Percentiles rank a stretch among this genome's conserved stretches.
Conservation (phyloP, 2,329 filamentous ascomycete genomes). For the Xylaria sp. region DNA sequence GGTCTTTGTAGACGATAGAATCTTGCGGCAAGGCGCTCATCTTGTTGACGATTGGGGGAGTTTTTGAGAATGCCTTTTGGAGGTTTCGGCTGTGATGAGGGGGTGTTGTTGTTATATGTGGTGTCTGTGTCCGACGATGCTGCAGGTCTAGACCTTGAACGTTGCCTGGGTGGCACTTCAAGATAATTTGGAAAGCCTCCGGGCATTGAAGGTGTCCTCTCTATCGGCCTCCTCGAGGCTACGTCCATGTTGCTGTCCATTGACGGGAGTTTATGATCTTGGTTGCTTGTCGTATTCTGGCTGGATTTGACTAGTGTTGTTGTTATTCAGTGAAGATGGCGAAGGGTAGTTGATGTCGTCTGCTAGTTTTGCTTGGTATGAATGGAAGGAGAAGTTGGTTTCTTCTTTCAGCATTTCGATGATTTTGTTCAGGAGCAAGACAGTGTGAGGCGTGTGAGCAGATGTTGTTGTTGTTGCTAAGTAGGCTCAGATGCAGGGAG, state of each 20-base stretch:
- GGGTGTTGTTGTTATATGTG: constrained; percentile 30
- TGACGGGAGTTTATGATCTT: constrained; percentile 3
- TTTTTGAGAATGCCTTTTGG: constrained; percentile 41
- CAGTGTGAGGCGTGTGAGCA: constrained; percentile 39
- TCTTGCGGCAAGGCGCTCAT: constrained; percentile 39
- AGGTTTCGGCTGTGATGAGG: constrained; percentile 28
- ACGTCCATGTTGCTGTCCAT: constrained; percentile 33
- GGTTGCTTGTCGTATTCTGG: constrained; percentile 35
- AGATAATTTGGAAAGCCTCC: constrained; percentile 36
- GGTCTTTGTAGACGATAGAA: constrained; percentile 39
- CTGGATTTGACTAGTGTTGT: constrained; percentile 28
- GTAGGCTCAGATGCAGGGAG: constrained; percentile 33
- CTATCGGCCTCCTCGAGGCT: constrained; percentile 31
- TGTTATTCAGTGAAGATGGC: constrained; percentile 21
- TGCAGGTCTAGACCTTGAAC: constrained; percentile 30
- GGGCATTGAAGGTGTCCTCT: constrained; percentile 34
- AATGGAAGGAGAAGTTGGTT: constrained; percentile 31
- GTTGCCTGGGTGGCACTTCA: constrained; percentile 29
- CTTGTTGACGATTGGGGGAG: constrained; percentile 21
- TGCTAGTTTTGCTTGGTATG: constrained; percentile 27
- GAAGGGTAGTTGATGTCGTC: constrained; percentile 27
- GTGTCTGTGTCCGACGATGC: constrained; percentile 34
- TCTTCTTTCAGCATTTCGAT: constrained; percentile 33
- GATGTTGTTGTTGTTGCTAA: constrained; percentile 25
- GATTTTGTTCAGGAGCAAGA: constrained; percentile 30